Base-by-base conservation (phyloP, 2,329 filamentous ascomycete genomes). In the Trichoderma sp. region DNA sequence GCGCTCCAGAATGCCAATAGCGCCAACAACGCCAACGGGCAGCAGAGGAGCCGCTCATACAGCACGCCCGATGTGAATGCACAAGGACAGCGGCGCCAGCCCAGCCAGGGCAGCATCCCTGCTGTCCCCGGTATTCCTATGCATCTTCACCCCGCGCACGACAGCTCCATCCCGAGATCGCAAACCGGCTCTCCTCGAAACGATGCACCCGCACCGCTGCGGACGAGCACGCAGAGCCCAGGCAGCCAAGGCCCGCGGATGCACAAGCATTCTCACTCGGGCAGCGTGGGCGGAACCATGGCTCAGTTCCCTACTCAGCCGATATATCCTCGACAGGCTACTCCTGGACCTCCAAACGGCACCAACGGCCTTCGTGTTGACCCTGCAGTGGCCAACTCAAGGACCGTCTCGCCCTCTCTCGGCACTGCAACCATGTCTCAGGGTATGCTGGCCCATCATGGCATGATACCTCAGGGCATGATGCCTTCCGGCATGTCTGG, bases 31-130 rank as follows among this genome's bases (percentile, higher is more conserved):
- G 58, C 32, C 6, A 62, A 62, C 20, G 32, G 91, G 74, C 91
- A 93, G 74, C 90, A 92, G 78, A 88, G 94, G 75, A 91, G 93
- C 82, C 89, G 96, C 74, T 97, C 95, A 47, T 97, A 97, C 78
- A 98, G 95, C 83, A 98, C 95, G 74, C 95, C 96, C 8, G 95
- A 98, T 80, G 97, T 97, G 76, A 93, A 97, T 75, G 91, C 88
- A 68, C 88, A 90, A 68, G 86, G 88, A 78, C 86, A 90, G 74
- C 85, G 84, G 68, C 84, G 86, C 74, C 88, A 88, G 81, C 85
- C 81, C 79, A 87, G 84, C 79, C 85, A 81, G 81, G 84, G 80
- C 76, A 79, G 83, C 72, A 87, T 94, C 6, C 92, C 92, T 6
- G 89, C 88, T 12, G 92, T 95, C 13, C 92, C 92, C 8, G 92